These are phyloP conservation scores for Pichia exigua DNA, from an alignment of 805 yeast genomes.

Conservation along the genomic window DNA sequence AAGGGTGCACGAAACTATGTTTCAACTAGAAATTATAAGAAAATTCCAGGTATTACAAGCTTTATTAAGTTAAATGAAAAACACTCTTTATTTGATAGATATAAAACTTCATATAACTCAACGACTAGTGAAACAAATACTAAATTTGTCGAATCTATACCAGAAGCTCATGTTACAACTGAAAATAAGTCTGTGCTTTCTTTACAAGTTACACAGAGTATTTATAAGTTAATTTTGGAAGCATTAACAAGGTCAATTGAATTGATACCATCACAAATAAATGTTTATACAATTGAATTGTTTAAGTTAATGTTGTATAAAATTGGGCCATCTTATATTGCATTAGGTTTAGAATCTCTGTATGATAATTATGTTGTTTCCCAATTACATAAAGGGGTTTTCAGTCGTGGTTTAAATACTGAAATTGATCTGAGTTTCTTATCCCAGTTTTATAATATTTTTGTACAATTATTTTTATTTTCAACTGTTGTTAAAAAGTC, in stretches of 20 bases:
- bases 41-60: constrained; percentile 24
- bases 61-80: constrained; percentile 49
- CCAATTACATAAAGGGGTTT: constrained; percentile 22
- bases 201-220: constrained; percentile 47
- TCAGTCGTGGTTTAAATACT: constrained; percentile 13
- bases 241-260: constrained; percentile 72
- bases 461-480: constrained; percentile 41
- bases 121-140: neutral
- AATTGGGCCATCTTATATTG: constrained; percentile 67
- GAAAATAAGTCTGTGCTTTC: constrained; percentile 22
- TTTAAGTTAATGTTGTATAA: constrained; percentile 61
- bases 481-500: constrained; percentile 70
- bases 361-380: constrained; percentile 31
- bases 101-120: constrained; percentile 11
- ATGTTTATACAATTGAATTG: constrained; percentile 56
- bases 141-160: neutral
- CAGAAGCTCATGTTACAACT: constrained; percentile 5
- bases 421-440: constrained; percentile 15
- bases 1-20: constrained; percentile 7
- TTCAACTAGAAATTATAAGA: constrained; percentile 18
- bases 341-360: constrained; percentile 65
- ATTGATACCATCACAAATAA: constrained; percentile 53
- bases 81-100: constrained; percentile 29
- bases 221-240: constrained; percentile 67
- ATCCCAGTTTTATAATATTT: constrained; percentile 19